phyloP scores from a whole-genome alignment of 2,329 filamentous ascomycete species.

The Graphilbum ipis-grandicollis region DNA sequence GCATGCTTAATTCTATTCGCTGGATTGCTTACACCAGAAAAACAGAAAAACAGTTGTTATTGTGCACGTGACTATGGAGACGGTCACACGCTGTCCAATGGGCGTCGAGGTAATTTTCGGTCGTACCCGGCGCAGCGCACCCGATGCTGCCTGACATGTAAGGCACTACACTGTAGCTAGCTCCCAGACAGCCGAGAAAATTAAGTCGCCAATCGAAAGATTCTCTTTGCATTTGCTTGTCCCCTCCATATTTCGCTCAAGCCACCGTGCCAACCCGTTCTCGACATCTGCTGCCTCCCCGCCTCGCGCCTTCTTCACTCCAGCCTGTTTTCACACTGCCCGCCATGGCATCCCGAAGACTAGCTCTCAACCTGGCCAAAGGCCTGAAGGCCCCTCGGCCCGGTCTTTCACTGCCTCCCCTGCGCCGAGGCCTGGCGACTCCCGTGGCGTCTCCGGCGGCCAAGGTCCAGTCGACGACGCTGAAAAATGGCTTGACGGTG shows the following conservation, averaged over 20 bases:
- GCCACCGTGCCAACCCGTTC: constrained; percentile 18
- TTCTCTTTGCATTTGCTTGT: constrained; percentile 4
- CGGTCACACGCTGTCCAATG: constrained; percentile 1
- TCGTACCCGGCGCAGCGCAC: constrained; percentile 5
- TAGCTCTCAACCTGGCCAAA: constrained; percentile 86
- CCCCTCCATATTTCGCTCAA: constrained; percentile 28
- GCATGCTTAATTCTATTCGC: not conserved
- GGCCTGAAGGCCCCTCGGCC: constrained; percentile 68
- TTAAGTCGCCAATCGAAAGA: constrained; percentile 17
- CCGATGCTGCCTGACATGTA: constrained; percentile 5
- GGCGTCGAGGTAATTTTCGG: constrained; percentile 8
- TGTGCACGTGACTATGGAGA: not conserved
- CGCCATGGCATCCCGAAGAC: constrained; percentile 88
- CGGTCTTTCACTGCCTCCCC: constrained; percentile 61
- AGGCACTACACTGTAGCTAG: constrained; percentile 8
- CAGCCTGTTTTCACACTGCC: constrained; percentile 19
- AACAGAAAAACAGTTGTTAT: not conserved
- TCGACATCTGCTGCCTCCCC: not conserved
- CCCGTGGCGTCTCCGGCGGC: constrained; percentile 45
- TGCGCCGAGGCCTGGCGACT: constrained; percentile 80
- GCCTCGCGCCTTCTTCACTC: constrained; percentile 19
- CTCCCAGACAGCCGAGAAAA: constrained; percentile 7
- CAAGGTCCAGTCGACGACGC: constrained; percentile 89
- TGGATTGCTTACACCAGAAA: no score
- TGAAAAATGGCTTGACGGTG: constrained; percentile 96